These are phyloP conservation scores for Aspergillus versicolor DNA, from an alignment of 2,329 filamentous ascomycete genomes.

Conservation along the genomic window DNA sequence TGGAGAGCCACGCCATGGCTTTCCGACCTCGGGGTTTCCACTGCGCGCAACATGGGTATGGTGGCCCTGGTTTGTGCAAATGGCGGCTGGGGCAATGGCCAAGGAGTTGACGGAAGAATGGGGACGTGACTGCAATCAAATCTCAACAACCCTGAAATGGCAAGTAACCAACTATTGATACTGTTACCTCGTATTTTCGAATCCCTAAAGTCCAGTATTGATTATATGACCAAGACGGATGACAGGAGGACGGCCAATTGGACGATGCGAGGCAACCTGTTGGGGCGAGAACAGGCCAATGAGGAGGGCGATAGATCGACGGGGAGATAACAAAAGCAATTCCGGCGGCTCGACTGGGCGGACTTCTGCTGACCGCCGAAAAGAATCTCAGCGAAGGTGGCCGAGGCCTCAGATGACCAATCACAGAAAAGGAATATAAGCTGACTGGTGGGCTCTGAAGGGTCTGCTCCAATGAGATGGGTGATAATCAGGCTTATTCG, in stretches of 20 bases:
- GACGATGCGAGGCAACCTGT: not conserved
- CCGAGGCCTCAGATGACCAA: slow-evolving; percentile 13
- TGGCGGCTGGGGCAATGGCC: not conserved
- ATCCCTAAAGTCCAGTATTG: not conserved
- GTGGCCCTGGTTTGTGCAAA: not conserved
- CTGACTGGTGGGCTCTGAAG: slow-evolving; percentile 15
- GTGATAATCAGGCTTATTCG: slow-evolving; percentile 29
- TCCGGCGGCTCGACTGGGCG: slow-evolving; percentile 7
- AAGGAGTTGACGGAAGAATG: not conserved
- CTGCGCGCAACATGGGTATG: not conserved
- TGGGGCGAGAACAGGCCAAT: slow-evolving; percentile 9
- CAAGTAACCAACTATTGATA: not conserved
- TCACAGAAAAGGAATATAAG: slow-evolving; percentile 14
- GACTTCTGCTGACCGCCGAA: not conserved
- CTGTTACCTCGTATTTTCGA: not conserved
- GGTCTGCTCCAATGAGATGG: slow-evolving; percentile 22
- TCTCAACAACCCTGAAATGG: not conserved
- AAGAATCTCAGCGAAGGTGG: slow-evolving; percentile 4
- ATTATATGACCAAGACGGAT: too few relatives aligned
- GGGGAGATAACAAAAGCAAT: slow-evolving; percentile 19
- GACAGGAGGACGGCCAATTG: slow-evolving; percentile 2
- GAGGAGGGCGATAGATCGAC: slow-evolving; percentile 17
- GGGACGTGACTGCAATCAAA: too few relatives aligned
- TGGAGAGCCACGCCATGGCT: slow-evolving; percentile 7
- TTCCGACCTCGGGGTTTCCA: not conserved